Evolutionary conservation across 371 early-diverging fungal species (phyloP), one percentile per base, ranked within the genome.

Genomic region (Mucor ambiguus): DNA sequence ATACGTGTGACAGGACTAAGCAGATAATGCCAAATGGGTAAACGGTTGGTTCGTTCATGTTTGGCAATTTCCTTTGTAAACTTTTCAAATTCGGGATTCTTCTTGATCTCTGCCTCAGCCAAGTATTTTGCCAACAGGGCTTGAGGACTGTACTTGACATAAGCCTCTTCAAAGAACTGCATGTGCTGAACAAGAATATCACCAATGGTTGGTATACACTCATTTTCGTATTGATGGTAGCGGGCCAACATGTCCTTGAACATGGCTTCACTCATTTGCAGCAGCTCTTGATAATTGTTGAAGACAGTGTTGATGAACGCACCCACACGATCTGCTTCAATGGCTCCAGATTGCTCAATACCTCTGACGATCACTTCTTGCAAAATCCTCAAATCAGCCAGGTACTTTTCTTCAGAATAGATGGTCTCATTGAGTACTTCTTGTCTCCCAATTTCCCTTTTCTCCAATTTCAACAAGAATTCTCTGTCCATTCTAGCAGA

Each of bases 381-480:
- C 22, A 82, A 60, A 11, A 80, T 63, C 0, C 54, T 59, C 16
- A 83, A 63, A 70, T 96, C 96, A 33, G 85, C 84, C 29, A 95
- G 91, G 75, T 89, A 96, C 71, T 95, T 93, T 66, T 89, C 88
- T 75, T 96, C 96, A 7, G 92, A 93, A 60, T 92, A 86, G 43
- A 96, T 90, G 48, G 95, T 72, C 79, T 96, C 97, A 75, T 90
- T 96, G 58, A 96, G 89, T 30, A 89, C 89, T 74, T 96, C 96
- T 73, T 96, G 97, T 3, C 96, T 85, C 62, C 89, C 93, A 68
- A 87, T 87, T 72, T 96, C 96, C 24, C 81, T 72, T 20, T 85
- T 77, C 18, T 89, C 87, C 1, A 92, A 81, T 2, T 88, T 83
- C 29, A 89, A 86, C 6, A 89, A 67, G 20, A 96, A 75, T 14